phyloP scores from a whole-genome alignment of 2,329 filamentous ascomycete species.

The Stagonosporopsis cucurbitacearum region DNA sequence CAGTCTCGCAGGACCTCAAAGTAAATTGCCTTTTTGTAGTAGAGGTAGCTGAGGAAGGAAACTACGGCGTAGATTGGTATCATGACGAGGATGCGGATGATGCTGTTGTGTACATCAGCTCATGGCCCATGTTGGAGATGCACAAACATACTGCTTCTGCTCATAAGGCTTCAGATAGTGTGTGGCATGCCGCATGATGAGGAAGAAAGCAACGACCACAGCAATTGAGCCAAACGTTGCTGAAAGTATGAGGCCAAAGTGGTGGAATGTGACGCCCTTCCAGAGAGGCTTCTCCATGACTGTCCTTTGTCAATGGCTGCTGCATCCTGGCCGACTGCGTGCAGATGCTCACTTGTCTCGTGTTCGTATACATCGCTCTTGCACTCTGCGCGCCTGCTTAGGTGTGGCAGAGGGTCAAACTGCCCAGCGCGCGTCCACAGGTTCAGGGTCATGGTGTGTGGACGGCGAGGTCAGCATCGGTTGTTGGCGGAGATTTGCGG shows the following conservation, averaged over 20 bases:
- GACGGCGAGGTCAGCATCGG: slow-evolving; percentile 9
- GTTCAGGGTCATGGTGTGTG: slow-evolving; percentile 11
- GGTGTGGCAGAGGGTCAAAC: slow-evolving; percentile 2
- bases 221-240: slow-evolving; percentile 61
- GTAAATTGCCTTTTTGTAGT: slow-evolving; percentile 80
- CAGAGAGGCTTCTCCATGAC: slow-evolving; percentile 59
- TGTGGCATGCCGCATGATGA: slow-evolving; percentile 64
- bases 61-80: slow-evolving; percentile 80
- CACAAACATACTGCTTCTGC: slow-evolving; percentile 61
- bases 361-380: slow-evolving; percentile 24
- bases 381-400: slow-evolving; percentile 15
- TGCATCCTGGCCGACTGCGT: background rate
- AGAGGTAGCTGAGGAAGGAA: slow-evolving; percentile 74
- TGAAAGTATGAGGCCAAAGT: slow-evolving; percentile 61
- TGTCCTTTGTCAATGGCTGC: slow-evolving; percentile 14
- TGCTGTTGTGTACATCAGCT: slow-evolving; percentile 62
- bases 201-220: slow-evolving; percentile 57
- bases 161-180: slow-evolving; percentile 67
- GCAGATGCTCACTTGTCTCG: slow-evolving; percentile 47
- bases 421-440: slow-evolving; percentile 8
- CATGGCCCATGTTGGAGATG: background rate
- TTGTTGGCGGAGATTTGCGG: slow-evolving; percentile 15
- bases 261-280: slow-evolving; percentile 63
- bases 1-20: slow-evolving; percentile 82
- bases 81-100: slow-evolving; percentile 89